Conservation (phyloP, 129 eudicot species). For the Erigeron canadensis region DNA sequence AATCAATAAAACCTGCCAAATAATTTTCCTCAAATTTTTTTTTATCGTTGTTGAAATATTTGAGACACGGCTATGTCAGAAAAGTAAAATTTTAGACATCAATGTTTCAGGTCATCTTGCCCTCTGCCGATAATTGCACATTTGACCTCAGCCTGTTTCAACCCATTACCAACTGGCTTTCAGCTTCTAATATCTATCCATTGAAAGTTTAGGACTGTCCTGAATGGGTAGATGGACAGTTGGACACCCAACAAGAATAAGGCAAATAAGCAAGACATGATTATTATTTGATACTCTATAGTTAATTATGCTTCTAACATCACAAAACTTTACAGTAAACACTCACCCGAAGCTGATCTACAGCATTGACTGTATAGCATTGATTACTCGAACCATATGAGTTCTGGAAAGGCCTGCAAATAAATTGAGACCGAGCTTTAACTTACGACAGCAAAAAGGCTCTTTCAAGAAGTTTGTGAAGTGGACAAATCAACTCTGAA, state of each 20-base stretch:
- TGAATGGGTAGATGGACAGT: not conserved
- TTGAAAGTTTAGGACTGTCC: not conserved
- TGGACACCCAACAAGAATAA: slow-evolving; percentile 9
- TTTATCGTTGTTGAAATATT: not conserved
- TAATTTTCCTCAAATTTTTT: not conserved
- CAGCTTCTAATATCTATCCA: not conserved
- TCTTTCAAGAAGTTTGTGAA: slow-evolving; percentile 16
- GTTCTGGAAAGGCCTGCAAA: slow-evolving; percentile 75
- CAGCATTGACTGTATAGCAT: slow-evolving; percentile 63
- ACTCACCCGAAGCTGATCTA: slow-evolving; percentile 79
- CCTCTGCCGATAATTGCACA: not conserved
- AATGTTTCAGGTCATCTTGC: not conserved
- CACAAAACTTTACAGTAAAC: slow-evolving; percentile 12
- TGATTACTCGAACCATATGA: slow-evolving; percentile 39
- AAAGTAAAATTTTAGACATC: not conserved
- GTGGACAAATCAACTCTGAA: not conserved
- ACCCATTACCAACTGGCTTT: slow-evolving; percentile 9
- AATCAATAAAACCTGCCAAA: slow-evolving; percentile 1
- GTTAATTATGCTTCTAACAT: not conserved
- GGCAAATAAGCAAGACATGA: not conserved
- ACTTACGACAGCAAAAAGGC: slow-evolving; percentile 4
- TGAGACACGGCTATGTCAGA: not conserved
- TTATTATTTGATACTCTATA: not conserved
- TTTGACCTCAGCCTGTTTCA: not conserved
- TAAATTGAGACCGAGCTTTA: slow-evolving; percentile 19